Percentiles rank a stretch among this genome's conserved stretches.
phyloP scores from a whole-genome alignment of 441 rosid species.

The Corymbia citriodora region DNA sequence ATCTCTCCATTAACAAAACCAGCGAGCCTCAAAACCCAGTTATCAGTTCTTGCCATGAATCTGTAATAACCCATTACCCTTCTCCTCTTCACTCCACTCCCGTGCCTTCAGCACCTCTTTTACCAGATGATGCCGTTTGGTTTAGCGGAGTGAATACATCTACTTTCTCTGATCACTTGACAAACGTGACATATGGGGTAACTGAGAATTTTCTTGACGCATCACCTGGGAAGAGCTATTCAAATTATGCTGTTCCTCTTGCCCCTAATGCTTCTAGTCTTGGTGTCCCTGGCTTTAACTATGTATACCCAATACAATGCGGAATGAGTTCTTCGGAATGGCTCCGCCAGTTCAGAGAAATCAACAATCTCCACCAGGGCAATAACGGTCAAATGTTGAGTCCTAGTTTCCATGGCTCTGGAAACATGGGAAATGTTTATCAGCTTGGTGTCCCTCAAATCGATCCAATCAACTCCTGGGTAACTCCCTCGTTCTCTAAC shows the following conservation, averaged over 20 bases:
- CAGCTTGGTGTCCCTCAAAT: constrained; percentile 24
- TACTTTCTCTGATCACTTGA: constrained; percentile 8
- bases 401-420: constrained; percentile 24
- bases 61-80: constrained; percentile 10
- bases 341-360: constrained; percentile 88
- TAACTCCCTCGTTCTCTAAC: constrained; percentile 37
- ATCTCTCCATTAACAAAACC: constrained; percentile 35
- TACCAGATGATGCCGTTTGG: constrained; percentile 80
- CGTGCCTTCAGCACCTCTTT: constrained; percentile 81
- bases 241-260: constrained; percentile 30
- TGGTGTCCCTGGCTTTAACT: constrained; percentile 21
- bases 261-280: constrained; percentile 17
- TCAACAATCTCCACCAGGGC: constrained; percentile 34
- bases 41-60: constrained; percentile 12
- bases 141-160: constrained; percentile 17
- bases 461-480: constrained; percentile 42
- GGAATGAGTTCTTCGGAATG: constrained; percentile 84
- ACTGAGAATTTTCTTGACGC: constrained; percentile 20
- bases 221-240: constrained; percentile 19
- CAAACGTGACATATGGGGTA: constrained; percentile 14
- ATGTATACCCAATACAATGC: constrained; percentile 31
- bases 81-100: constrained; percentile 51
- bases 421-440: constrained; percentile 25
- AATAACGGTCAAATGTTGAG: constrained; percentile 21
- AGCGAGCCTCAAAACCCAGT: constrained; percentile 11